These are phyloP conservation scores for Cyberlindnera maritima DNA, from an alignment of 805 yeast genomes.

Conservation along the genomic window DNA sequence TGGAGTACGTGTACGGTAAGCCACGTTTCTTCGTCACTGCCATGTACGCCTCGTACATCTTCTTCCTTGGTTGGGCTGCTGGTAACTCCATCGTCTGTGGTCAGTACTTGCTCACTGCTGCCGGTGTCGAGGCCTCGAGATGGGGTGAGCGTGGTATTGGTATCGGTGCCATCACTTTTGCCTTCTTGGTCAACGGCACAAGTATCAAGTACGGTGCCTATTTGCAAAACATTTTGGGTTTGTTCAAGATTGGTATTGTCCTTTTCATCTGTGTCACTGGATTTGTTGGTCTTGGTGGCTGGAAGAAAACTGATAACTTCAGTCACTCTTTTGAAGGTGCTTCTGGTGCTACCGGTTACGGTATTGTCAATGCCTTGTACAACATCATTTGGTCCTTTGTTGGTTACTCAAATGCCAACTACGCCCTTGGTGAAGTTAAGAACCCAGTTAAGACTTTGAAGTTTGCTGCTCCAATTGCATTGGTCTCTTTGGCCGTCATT, in stretches of 20 bases:
- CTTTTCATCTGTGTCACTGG: conserved; percentile 72
- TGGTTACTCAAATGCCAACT: conserved; percentile 81
- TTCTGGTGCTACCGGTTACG: conserved; percentile 55
- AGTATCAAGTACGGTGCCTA: conserved; percentile 65
- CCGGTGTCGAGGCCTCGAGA: conserved; percentile 59
- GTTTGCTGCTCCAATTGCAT: conserved; percentile 73
- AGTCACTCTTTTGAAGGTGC: conserved; percentile 55
- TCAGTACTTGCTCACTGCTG: conserved; percentile 72
- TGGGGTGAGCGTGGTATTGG: conserved; percentile 83
- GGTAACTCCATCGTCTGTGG: conserved; percentile 82
- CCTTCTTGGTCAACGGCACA: conserved; percentile 59
- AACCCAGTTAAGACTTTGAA: conserved; percentile 69
- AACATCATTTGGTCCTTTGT: conserved; percentile 83
- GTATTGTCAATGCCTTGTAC: conserved; percentile 72
- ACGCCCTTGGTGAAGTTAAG: conserved; percentile 76
- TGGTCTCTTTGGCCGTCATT: conserved; percentile 55
- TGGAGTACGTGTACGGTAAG: conserved; percentile 65
- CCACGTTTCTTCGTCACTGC: conserved; percentile 69
- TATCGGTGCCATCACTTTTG: conserved; percentile 67
- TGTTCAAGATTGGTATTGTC: conserved; percentile 71
- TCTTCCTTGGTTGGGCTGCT: conserved; percentile 82
- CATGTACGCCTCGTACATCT: conserved; percentile 66
- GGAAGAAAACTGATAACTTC: conserved; percentile 61
- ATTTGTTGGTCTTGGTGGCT: conserved; percentile 80
- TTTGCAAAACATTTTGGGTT: conserved; percentile 63